Evolutionary conservation across 257 asterid genomes (phyloP), one percentile per base, ranked within the genome.

Genomic region (Petrea volubilis): DNA sequence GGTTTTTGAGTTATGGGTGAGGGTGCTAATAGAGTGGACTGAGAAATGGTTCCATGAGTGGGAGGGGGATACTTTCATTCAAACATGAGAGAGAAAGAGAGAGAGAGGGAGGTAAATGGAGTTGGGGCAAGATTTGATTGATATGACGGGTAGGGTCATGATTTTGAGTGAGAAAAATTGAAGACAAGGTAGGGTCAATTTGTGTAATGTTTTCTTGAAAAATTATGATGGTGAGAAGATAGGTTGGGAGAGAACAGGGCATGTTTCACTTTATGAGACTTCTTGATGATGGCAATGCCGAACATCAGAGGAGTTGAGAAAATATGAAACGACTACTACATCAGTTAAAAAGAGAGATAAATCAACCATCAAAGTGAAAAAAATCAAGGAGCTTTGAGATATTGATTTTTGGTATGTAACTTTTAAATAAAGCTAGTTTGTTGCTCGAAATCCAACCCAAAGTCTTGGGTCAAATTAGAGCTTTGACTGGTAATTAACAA

Each of bases 101-200:
- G 63, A 49, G 70, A 62, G 62, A 46, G n/a, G n/a, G 43, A 63
- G n/a, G 78, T 27, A 55, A 65, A 71, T 83, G 86, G 75, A 79
- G 75, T 74, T 78, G 33, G 77, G 71, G 74, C 46, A 52, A 65
- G 86, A 85, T 68, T 82, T 80, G 96, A 89, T 83, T 90, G 91
- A 90, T 34, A 70, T 71, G 95, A 86, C 78, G 74, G 81, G 84
- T 78, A 85, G 87, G 79, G 78, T 61, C 85, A 80, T 76, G 80
- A 73, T 73, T 71, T 74, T 72, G 81, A 75, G 83, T 68, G 77
- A 78, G 51, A 57, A 77, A 76, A 67, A 38, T 38, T 38, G 68
- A 78, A 87, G 72, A 69, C 41, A 66, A 70, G 56, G 90, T 84
- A 73, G 85, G 86, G 85, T 72, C 83, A 76, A 24, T 44, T 51